phyloP scores from a whole-genome alignment of 257 asterid species.

The Schizonepeta tenuifolia region DNA sequence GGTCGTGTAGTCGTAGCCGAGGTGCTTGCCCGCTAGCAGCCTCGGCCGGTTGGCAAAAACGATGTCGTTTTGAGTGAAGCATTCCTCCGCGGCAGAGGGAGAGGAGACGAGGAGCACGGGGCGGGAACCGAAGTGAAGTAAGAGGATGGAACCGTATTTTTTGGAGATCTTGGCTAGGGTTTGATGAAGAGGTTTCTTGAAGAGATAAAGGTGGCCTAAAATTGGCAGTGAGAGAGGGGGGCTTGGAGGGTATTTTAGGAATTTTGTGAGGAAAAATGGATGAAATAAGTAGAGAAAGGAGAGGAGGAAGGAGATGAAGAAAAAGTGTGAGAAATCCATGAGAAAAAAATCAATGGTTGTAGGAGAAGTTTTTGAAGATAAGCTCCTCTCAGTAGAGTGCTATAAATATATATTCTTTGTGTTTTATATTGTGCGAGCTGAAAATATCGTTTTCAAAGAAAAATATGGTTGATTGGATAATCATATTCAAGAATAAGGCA shows the following conservation, averaged over 20 bases:
- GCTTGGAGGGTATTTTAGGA: constrained; percentile 48
- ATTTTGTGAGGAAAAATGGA: constrained; percentile 31
- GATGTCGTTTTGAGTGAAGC: constrained; percentile 56
- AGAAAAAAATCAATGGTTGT: neutral
- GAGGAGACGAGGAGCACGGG: constrained; percentile 67
- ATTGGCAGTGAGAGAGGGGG: constrained; percentile 44
- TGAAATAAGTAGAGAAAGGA: constrained; percentile 38
- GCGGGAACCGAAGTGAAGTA: constrained; percentile 61
- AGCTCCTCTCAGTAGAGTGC: too few species aligned
- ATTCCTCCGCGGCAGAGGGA: constrained; percentile 59
- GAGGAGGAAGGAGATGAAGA: constrained; percentile 24
- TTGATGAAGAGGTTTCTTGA: constrained; percentile 55
- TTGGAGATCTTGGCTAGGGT: constrained; percentile 49
- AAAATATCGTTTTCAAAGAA: too few species aligned
- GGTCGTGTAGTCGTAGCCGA: constrained; percentile 55
- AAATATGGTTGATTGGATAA: too few species aligned
- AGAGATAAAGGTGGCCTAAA: constrained; percentile 60
- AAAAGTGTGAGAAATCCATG: constrained; percentile 30
- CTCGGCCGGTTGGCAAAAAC: constrained; percentile 64
- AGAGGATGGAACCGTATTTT: constrained; percentile 47
- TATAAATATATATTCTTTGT: too few species aligned
- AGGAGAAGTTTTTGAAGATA: neutral
- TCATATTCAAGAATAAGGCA: too few species aligned
- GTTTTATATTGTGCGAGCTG: too few species aligned
- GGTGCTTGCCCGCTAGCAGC: constrained; percentile 52